These are phyloP conservation scores for Veloboletus limbatus DNA, from an alignment of 1,284 basidiomycete genomes.

Conservation along the genomic window DNA sequence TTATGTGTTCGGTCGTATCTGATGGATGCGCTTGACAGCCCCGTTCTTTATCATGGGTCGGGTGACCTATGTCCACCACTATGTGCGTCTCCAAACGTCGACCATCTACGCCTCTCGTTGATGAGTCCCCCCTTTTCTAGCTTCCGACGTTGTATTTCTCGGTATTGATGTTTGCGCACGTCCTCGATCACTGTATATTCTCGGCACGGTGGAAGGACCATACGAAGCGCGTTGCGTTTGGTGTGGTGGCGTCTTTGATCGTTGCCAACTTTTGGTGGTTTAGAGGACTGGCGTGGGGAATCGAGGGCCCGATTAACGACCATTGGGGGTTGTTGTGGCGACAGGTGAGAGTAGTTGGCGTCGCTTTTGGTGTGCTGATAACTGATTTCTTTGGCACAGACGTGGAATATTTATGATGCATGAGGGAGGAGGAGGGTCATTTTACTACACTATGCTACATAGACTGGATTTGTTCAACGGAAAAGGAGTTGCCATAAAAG, in stretches of 20 bases:
- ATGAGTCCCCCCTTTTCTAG: constrained; percentile 41
- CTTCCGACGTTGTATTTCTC: constrained; percentile 96
- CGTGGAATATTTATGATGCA: constrained; percentile 30
- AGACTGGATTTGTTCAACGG: constrained; percentile 5
- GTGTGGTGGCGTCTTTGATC: constrained; percentile 56
- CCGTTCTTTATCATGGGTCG: constrained; percentile 97
- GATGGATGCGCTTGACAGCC: constrained; percentile 42
- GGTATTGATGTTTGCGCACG: constrained; percentile 86
- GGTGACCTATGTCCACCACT: constrained; percentile 89
- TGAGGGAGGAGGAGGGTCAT: constrained; percentile 2
- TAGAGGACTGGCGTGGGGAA: constrained; percentile 83
- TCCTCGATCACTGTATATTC: constrained; percentile 93
- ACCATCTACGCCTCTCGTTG: background rate
- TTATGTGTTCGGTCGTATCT: constrained; percentile 1
- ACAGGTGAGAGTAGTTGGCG: constrained; percentile 48
- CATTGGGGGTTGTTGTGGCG: constrained; percentile 82
- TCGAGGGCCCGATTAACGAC: constrained; percentile 78
- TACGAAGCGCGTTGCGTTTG: constrained; percentile 76
- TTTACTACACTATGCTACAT: background rate
- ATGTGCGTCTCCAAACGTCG: constrained; percentile 47
- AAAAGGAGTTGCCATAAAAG: constrained; percentile 12
- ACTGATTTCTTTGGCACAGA: too few species aligned
- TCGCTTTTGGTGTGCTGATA: background rate
- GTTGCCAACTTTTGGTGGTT: constrained; percentile 93
- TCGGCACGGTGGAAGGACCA: constrained; percentile 61